Evolutionary conservation across 768 basidiomycete genomes (phyloP), one percentile per base, ranked within the genome.

Genomic region (Calocera viscosa): DNA sequence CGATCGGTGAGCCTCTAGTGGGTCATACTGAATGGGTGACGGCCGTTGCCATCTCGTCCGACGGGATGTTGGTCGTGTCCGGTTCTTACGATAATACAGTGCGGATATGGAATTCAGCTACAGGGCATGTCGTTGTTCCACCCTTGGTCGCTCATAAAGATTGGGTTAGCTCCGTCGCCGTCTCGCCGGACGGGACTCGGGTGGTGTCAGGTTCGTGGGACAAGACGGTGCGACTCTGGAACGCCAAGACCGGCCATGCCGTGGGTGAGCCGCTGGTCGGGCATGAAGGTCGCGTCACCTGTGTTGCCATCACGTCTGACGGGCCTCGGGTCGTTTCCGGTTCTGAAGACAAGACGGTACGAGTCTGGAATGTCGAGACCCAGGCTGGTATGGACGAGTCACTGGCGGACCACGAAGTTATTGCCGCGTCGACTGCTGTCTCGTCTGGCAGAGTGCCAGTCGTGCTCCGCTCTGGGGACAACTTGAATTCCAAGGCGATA

Each of bases 271-370:
- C 63, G 47, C 63, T 68, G n/a, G 33, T n/a, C 17, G 63, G 67
- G 2, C 67, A 68, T 38, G 49, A 7, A 12, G 40, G 28, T 22
- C 22, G 2, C 32, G 65, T 68, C 28, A 60, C 2, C 5, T 60
- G 7, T 10, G 53, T 60, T 28, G 72, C 74, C 1, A 77, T 79
- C 69, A 74, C 76, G 60, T 19, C 71, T 40, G 74, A 78, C 71
- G 78, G 80, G 5, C 74, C 75, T 66, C 72, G 69, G 33, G 73
- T 81, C 65, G 78, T 79, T 17, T 78, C 77, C 16, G 79, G 78
- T 14, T 77, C 76, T 26, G 72, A 79, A 3, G 80, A 81, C 70
- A 74, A 78, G 70, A 78, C 77, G 32, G 70, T 81, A 24, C 76
- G 79, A 63, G 72, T 80, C 24, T 81, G 79, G 77, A 78, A 80